Evolutionary conservation across 192 early-diverging fungal genomes (phyloP), one percentile per base, ranked within the genome.

Genomic region (Linnemannia elongata): DNA sequence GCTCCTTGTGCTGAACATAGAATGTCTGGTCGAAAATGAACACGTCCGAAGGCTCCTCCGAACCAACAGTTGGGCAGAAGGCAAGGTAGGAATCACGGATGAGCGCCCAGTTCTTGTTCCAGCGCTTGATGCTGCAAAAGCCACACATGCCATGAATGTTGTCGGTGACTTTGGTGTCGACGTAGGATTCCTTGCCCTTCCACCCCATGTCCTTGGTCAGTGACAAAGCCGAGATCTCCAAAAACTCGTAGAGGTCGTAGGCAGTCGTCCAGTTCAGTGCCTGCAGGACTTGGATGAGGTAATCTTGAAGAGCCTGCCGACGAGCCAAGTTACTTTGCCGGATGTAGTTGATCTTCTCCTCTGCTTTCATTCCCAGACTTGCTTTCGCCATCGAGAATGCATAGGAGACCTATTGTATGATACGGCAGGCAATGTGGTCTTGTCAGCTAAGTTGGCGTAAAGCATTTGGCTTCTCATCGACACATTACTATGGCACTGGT

Each of bases 121-220:
- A 96, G 12, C 75, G 72, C 24, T 79, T 73, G 41, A 76, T n/a
- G 24, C 55, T 77, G 12, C 60, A 68, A 33, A 82, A 72, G 12
- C 87, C 82, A 63, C 87, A 90, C 38, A 91, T 90, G 36, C 89
- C 81, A 10, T 88, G 90, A 7, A 76, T 85, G 13, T 88, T 90
- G 77, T 92, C 91, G 63, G 93, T 92, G 36, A 93, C 88, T 38
- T 92, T 93, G 35, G 92, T 92, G 63, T 94, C 94, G 73, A 96
- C 80, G 72, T 93, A 94, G 18, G 93, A 94, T 78, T 96, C 96
- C 73, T 96, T 96, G 57, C 96, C 96, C 79, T 96, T 96, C 96
- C 96, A 96, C 0, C 96, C 96, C 88, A 95, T 94, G 66, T 95
- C 94, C 76, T 92, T 94, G 57, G 93, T 91, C 68, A 96, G 91